phyloP scores from a whole-genome alignment of 106 monocot species.

The Vanilla planifolia region DNA sequence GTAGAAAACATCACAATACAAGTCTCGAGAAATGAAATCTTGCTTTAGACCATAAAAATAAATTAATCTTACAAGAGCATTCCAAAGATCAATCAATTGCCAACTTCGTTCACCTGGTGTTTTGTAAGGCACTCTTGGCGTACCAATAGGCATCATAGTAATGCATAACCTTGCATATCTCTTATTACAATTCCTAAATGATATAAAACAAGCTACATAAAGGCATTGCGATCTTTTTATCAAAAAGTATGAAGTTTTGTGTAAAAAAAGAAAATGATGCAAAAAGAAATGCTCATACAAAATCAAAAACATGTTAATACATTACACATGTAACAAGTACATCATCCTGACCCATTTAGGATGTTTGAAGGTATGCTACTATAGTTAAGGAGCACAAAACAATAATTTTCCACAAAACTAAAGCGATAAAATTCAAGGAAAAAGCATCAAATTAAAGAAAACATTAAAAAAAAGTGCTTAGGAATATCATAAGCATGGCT shows the following conservation, averaged over 20 bases:
- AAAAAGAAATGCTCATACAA: no score
- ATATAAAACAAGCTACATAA: slow-evolving; percentile 6
- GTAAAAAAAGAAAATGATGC: background rate
- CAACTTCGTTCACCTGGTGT: slow-evolving; percentile 87
- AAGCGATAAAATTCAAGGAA: no score
- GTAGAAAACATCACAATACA: no score
- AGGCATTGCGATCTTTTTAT: background rate
- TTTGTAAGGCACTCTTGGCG: slow-evolving; percentile 76
- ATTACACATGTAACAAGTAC: no score
- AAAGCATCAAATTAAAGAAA: no score
- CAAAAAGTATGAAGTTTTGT: background rate
- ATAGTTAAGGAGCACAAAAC: no score
- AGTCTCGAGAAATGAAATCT: background rate
- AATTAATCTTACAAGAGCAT: slow-evolving; percentile 74
- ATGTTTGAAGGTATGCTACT: no score
- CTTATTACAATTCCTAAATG: slow-evolving; percentile 28
- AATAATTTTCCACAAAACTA: no score
- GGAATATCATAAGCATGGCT: no score
- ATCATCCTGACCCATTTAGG: no score
- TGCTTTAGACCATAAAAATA: background rate
- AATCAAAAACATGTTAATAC: no score
- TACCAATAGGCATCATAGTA: slow-evolving; percentile 82
- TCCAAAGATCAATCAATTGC: slow-evolving; percentile 92
- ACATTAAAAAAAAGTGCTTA: no score
- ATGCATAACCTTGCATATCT: slow-evolving; percentile 29